Evolutionary conservation across 2,329 filamentous ascomycete genomes (phyloP), one percentile per base, ranked within the genome.

Genomic region (Fusarium mangiferae): DNA sequence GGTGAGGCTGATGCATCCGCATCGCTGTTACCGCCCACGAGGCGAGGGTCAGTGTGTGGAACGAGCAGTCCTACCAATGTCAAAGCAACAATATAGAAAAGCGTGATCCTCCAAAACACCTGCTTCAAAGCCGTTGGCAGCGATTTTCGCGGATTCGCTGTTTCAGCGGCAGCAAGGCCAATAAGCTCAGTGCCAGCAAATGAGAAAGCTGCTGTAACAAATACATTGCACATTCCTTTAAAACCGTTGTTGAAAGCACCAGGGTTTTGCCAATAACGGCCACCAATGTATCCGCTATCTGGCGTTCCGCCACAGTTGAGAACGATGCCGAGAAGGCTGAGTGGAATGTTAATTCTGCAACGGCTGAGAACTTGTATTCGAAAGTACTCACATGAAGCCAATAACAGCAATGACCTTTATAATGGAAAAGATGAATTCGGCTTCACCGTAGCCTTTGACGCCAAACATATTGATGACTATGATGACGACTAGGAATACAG

Each of bases 81-180:
- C 17, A 98, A 87, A 2, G 93, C 93, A 39, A 97, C 90, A 56
- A 98, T 88, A 84, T 98, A 98, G 85, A 98, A 98, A 64, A 97
- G 87, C 7, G 91, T 90, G 79, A 98, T 97, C 78, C 95, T 92
- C 95, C 95, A 98, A 82, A 98, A 98, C 28, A 98, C 94, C 81
- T 97, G 95, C 84, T 97, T 97, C 78, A 97, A 91, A 18, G 95
- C 95, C 1, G 91, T 94, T 0, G 95, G 95, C 1, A 98, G 87
- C 3, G 92, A 93, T 80, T 96, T 94, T 66, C 92, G 88, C 7
- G 93, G 93, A 78, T 94, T 94, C n/a, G 88, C 90, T 3, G 93
- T 93, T 81, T 95, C 93, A 38, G 93, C 93, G 4, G 93, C 93
- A 7, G 93, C 92, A 20, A 95, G 88, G 60, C 93, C 93, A 55